Percentiles rank a stretch among this genome's conserved stretches.
Evolutionary conservation across 371 early-diverging fungal genomes (phyloP).

Genomic region (Circinella minor): DNA sequence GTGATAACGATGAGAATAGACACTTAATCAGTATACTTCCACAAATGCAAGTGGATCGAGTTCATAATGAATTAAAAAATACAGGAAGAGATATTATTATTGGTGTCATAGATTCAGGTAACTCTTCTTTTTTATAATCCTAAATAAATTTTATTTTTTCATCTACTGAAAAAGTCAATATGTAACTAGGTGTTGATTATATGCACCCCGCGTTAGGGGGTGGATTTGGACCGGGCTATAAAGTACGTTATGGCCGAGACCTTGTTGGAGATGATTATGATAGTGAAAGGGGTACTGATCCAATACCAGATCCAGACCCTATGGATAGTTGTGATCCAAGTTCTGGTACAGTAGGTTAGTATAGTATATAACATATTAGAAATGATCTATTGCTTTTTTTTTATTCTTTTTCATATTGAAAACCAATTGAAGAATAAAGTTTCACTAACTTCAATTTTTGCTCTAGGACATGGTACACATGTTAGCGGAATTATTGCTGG

Average conservation of each 20-base stretch:
- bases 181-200: conserved; percentile 59
- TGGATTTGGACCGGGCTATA: conserved; percentile 63
- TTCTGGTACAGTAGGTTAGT: conserved; percentile 36
- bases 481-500: conserved; percentile 76
- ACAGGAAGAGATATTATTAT: conserved; percentile 74
- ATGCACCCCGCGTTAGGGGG: conserved; percentile 77
- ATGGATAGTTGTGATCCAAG: conserved; percentile 46
- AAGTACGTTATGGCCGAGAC: conserved; percentile 65
- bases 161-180: conserved; percentile 28
- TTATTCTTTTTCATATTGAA: too few relatives aligned
- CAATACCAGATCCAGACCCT: conserved; percentile 26
- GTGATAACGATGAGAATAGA: too few relatives aligned
- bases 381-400: too few relatives aligned
- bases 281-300: not conserved
- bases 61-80: conserved; percentile 44
- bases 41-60: conserved; percentile 17
- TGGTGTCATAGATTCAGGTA: conserved; percentile 74
- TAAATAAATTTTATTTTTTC: not conserved
- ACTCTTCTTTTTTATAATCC: not conserved
- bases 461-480: conserved; percentile 65
- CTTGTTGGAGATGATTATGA: conserved; percentile 56
- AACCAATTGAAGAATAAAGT: too few relatives aligned
- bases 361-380: not conserved
- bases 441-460: too few relatives aligned
- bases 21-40: too few relatives aligned